Evolutionary conservation across 2,329 filamentous ascomycete species (phyloP).

Genomic region (Fusarium succisae): DNA sequence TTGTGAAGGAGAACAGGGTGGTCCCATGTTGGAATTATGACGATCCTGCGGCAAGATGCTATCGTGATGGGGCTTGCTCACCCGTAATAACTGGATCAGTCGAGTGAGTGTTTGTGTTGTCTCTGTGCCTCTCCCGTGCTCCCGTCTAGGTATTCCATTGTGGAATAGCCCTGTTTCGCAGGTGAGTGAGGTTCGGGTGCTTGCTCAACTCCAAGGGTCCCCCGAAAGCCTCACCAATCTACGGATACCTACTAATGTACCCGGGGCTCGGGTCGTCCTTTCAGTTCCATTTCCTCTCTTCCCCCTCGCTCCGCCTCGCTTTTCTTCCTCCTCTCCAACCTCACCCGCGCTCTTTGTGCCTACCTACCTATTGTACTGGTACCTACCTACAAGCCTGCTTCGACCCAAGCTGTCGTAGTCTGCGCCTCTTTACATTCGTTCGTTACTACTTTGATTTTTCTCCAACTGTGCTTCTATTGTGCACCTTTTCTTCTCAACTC

Average conservation of each 20-base stretch:
- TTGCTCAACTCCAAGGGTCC: slow-evolving; percentile 22
- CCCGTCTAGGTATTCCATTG: background rate
- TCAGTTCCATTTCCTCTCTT: slow-evolving; percentile 6
- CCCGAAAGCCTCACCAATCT: slow-evolving; percentile 24
- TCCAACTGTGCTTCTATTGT: slow-evolving; percentile 1
- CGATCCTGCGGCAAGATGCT: slow-evolving; percentile 9
- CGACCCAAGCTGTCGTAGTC: slow-evolving; percentile 36
- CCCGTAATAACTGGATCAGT: slow-evolving; percentile 15
- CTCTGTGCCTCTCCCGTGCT: background rate
- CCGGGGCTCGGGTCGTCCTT: slow-evolving; percentile 5
- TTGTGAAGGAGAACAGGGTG: slow-evolving; percentile 5
- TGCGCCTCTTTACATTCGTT: slow-evolving; percentile 36
- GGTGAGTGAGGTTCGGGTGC: slow-evolving; percentile 4
- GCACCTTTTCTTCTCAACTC: background rate
- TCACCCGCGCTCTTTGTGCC: slow-evolving; percentile 31
- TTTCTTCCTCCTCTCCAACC: slow-evolving; percentile 18
- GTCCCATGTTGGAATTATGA: slow-evolving; percentile 13
- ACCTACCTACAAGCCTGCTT: slow-evolving; percentile 29
- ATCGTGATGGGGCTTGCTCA: slow-evolving; percentile 18
- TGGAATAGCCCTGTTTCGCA: slow-evolving; percentile 26
- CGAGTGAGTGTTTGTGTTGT: background rate
- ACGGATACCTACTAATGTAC: background rate
- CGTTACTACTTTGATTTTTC: slow-evolving; percentile 22
- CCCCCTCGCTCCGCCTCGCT: slow-evolving; percentile 1
- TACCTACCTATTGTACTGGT: background rate